Percentiles rank a stretch among this genome's conserved stretches.
Evolutionary conservation across 805 yeast species (phyloP).

Genomic region (Metschnikowia corniflorae): DNA sequence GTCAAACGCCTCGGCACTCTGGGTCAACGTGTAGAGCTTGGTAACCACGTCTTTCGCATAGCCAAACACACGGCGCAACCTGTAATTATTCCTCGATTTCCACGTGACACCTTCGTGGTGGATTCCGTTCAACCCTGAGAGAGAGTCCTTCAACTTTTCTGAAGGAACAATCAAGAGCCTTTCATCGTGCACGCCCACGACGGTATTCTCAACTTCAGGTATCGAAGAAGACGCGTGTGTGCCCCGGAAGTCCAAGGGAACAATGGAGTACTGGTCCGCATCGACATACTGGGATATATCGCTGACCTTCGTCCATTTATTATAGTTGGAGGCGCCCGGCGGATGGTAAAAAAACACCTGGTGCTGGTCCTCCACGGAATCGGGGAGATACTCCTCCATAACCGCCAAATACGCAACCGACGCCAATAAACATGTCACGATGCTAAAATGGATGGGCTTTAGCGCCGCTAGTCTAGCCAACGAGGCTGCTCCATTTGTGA

Average conservation of each 20-base stretch:
- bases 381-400: slow-evolving; percentile 61
- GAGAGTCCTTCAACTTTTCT: slow-evolving; percentile 23
- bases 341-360: slow-evolving; percentile 33
- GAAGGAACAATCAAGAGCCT: slow-evolving; percentile 38
- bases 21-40: slow-evolving; percentile 45
- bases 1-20: slow-evolving; percentile 83
- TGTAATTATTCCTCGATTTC: slow-evolving; percentile 57
- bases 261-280: slow-evolving; percentile 46
- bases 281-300: slow-evolving; percentile 38
- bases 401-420: slow-evolving; percentile 76
- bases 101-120: slow-evolving; percentile 49
- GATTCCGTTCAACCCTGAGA: slow-evolving; percentile 25
- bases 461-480: slow-evolving; percentile 63
- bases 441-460: slow-evolving; percentile 83
- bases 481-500: slow-evolving; percentile 32
- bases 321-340: slow-evolving; percentile 30
- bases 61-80: slow-evolving; percentile 54
- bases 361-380: slow-evolving; percentile 33
- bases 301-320: slow-evolving; percentile 48
- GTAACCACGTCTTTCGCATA: slow-evolving; percentile 39
- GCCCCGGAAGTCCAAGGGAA: slow-evolving; percentile 57
- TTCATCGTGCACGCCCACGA: slow-evolving; percentile 39
- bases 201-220: slow-evolving; percentile 41
- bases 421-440: slow-evolving; percentile 67
- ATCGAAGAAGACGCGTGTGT: slow-evolving; percentile 32